Evolutionary conservation across 2,329 filamentous ascomycete genomes (phyloP).

Genomic region (Alternaria sp.): DNA sequence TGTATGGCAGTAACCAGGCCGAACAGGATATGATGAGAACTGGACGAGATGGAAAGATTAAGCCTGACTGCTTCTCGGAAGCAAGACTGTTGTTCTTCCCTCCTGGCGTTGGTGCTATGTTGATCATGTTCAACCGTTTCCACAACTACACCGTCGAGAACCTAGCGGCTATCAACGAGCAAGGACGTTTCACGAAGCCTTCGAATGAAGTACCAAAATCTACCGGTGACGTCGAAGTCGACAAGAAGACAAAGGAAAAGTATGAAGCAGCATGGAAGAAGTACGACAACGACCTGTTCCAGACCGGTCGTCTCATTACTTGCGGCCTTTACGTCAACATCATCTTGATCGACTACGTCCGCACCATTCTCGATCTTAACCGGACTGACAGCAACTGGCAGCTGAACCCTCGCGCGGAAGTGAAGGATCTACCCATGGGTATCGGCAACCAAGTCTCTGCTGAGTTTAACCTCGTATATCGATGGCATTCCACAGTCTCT

Average conservation of each 20-base stretch:
- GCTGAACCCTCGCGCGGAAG: slow-evolving; percentile 77
- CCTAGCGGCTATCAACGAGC: slow-evolving; percentile 86
- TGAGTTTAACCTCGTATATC: slow-evolving; percentile 89
- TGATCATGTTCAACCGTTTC: slow-evolving; percentile 76
- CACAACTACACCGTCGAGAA: slow-evolving; percentile 88
- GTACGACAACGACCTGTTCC: slow-evolving; percentile 60
- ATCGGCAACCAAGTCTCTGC: slow-evolving; percentile 85
- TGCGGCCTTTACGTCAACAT: slow-evolving; percentile 65
- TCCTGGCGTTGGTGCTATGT: slow-evolving; percentile 71
- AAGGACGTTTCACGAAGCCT: slow-evolving; percentile 77
- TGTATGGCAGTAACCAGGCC: slow-evolving; percentile 75
- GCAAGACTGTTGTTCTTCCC: slow-evolving; percentile 72
- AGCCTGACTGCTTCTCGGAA: slow-evolving; percentile 75
- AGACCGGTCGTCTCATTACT: slow-evolving; percentile 61
- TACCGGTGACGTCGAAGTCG: slow-evolving; percentile 55
- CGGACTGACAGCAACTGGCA: slow-evolving; percentile 80
- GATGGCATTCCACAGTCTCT: slow-evolving; percentile 84
- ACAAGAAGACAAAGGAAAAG: slow-evolving; percentile 24
- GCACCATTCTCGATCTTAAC: slow-evolving; percentile 67
- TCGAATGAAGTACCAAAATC: slow-evolving; percentile 36
- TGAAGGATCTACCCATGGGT: slow-evolving; percentile 71
- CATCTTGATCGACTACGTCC: slow-evolving; percentile 63
- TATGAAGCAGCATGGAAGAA: slow-evolving; percentile 48
- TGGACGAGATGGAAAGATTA: slow-evolving; percentile 72
- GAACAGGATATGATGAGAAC: slow-evolving; percentile 73